Evolutionary conservation across 2,329 filamentous ascomycete genomes (phyloP).

Genomic region (Cladosporium velox): DNA sequence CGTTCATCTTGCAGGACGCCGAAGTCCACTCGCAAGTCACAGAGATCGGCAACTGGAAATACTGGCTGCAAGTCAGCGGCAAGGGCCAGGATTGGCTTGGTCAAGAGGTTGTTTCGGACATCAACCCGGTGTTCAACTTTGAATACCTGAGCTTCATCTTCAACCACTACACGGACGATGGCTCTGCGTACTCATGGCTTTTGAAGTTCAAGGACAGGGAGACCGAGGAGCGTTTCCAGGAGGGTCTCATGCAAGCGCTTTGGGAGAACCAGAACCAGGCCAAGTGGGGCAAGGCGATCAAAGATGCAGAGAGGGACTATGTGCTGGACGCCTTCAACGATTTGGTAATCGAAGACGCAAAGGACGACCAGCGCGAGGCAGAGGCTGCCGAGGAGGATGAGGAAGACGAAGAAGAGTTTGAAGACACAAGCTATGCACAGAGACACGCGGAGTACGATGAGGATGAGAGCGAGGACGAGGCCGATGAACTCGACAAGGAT

Average conservation of each 20-base stretch:
- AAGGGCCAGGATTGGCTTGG: conserved; percentile 81
- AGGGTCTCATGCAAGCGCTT: conserved; percentile 89
- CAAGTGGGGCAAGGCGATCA: conserved; percentile 84
- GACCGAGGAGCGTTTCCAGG: conserved; percentile 82
- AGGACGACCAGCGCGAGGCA: conserved; percentile 57
- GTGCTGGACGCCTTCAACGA: conserved; percentile 95
- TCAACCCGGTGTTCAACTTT: conserved; percentile 98
- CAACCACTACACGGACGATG: conserved; percentile 89
- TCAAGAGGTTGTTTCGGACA: conserved; percentile 80
- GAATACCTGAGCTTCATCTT: conserved; percentile 99
- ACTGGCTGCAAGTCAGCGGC: conserved; percentile 86
- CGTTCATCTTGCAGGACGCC: conserved; percentile 78
- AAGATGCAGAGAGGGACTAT: conserved; percentile 90
- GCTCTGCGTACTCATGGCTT: conserved; percentile 92
- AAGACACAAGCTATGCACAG: conserved; percentile 65
- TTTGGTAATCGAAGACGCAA: conserved; percentile 81
- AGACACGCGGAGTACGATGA: conserved; percentile 73
- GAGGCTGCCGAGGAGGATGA: conserved; percentile 56
- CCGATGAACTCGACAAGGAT: conserved; percentile 72
- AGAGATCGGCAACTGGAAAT: conserved; percentile 88
- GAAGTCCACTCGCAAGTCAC: conserved; percentile 76
- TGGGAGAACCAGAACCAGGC: conserved; percentile 95
- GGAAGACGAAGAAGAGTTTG: conserved; percentile 59
- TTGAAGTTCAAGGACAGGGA: conserved; percentile 84
- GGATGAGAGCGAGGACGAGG: conserved; percentile 76